Evolutionary conservation across 2,329 filamentous ascomycete genomes (phyloP).

Genomic region (Endocalyx cinctus): DNA sequence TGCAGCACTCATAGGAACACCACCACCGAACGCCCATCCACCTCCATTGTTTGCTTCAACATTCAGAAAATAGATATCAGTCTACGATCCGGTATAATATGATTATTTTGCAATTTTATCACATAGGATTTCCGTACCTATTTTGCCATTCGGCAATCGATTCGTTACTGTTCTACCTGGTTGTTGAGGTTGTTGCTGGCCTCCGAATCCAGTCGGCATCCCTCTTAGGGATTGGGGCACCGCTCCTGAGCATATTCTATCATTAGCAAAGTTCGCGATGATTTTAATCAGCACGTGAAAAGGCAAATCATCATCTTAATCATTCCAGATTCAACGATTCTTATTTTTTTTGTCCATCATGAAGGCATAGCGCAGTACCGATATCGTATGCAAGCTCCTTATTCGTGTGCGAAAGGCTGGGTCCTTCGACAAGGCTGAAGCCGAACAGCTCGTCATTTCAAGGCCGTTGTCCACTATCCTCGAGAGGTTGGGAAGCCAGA

Average conservation of each 20-base stretch:
- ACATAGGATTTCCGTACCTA: constrained; percentile 44
- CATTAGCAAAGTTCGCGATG: constrained; percentile 29
- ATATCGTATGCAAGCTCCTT: constrained; percentile 1
- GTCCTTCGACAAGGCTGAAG: too few species aligned
- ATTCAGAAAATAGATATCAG: constrained; percentile 19
- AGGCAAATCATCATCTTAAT: too few species aligned
- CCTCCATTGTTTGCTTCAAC: constrained; percentile 43
- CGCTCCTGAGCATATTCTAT: constrained; percentile 40
- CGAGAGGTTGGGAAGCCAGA: constrained; percentile 7
- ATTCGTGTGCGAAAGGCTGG: constrained; percentile 1
- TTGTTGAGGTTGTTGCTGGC: constrained; percentile 55
- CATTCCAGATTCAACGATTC: too few species aligned
- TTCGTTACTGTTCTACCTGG: constrained; percentile 50
- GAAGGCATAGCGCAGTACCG: too few species aligned
- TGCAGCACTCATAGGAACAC: constrained; percentile 55
- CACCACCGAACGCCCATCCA: constrained; percentile 60
- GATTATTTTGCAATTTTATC: not conserved
- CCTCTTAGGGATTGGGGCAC: constrained; percentile 59
- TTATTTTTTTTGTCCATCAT: too few species aligned
- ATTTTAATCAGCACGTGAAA: constrained; percentile 8
- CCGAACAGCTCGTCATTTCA: too few species aligned
- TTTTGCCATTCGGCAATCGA: constrained; percentile 61
- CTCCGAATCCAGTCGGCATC: constrained; percentile 56
- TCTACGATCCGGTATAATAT: constrained; percentile 8
- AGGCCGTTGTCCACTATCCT: too few species aligned